A percentile compares a stretch with the other conserved stretches of the same genome.
These are phyloP conservation scores for Lecanosticta acicola DNA, from an alignment of 2,329 filamentous ascomycete species.

Conservation along the genomic window DNA sequence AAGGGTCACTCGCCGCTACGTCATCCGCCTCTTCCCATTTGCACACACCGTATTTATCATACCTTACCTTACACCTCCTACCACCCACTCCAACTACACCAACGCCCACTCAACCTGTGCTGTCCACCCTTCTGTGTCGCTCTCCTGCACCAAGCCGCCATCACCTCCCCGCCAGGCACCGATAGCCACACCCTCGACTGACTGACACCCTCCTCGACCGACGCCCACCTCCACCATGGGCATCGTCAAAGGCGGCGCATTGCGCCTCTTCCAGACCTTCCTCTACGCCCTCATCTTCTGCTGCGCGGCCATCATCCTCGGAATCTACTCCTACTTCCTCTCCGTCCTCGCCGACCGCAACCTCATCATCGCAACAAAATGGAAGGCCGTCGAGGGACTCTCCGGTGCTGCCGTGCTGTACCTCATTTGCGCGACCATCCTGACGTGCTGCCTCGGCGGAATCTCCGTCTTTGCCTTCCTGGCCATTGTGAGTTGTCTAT, in stretches of 20 bases:
- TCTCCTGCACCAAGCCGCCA: no score
- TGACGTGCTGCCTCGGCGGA: conserved; percentile 76
- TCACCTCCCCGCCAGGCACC: no score
- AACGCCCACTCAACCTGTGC: no score
- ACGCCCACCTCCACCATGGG: conserved; percentile 24
- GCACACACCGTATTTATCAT: no score
- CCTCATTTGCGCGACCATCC: conserved; percentile 62
- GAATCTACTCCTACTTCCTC: conserved; percentile 70
- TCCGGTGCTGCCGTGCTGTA: conserved; percentile 71
- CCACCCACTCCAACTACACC: no score
- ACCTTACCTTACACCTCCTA: no score
- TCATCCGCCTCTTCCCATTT: no score
- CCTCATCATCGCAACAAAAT: conserved; percentile 56
- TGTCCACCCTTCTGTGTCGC: no score
- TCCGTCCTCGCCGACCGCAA: conserved; percentile 62
- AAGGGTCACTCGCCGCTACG: no score
- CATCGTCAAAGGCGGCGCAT: conserved; percentile 49
- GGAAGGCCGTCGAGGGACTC: conserved; percentile 58
- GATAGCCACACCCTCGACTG: no score
- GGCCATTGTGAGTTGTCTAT: conserved; percentile 52
- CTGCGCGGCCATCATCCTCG: conserved; percentile 65
- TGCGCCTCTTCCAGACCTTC: conserved; percentile 64
- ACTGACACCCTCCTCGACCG: neutral
- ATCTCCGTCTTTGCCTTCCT: conserved; percentile 66
- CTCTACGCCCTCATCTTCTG: conserved; percentile 69